These are phyloP conservation scores for Parastagonospora nodorum DNA, from an alignment of 2,329 filamentous ascomycete species.

Conservation along the genomic window DNA sequence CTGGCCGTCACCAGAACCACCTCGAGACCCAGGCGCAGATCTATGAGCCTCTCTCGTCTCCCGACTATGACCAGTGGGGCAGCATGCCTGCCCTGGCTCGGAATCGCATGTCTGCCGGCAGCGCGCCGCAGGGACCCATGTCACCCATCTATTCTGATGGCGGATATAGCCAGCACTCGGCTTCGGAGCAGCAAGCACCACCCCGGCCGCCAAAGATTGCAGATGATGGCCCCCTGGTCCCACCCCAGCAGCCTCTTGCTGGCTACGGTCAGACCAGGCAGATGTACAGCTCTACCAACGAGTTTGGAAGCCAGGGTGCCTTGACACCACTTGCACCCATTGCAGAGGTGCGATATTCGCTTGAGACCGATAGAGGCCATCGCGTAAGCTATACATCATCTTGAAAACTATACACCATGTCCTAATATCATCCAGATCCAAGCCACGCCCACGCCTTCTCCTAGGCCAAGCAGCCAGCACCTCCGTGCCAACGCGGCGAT, in stretches of 20 bases:
- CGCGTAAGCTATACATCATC: slow-evolving; percentile 22
- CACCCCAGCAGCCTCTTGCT: slow-evolving; percentile 52
- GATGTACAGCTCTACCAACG: slow-evolving; percentile 46
- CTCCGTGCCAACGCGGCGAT: slow-evolving; percentile 30
- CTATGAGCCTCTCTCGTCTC: slow-evolving; percentile 56
- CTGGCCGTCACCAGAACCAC: slow-evolving; percentile 73
- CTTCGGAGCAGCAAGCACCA: slow-evolving; percentile 48
- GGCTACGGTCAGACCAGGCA: slow-evolving; percentile 45
- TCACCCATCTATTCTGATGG: slow-evolving; percentile 47
- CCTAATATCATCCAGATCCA: slow-evolving; percentile 27
- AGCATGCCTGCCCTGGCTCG: slow-evolving; percentile 51
- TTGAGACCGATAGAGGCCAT: slow-evolving; percentile 52
- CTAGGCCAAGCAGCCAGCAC: slow-evolving; percentile 33
- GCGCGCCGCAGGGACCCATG: slow-evolving; percentile 33
- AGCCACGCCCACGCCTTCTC: slow-evolving; percentile 37
- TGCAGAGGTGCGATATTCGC: slow-evolving; percentile 55
- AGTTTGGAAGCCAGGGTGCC: slow-evolving; percentile 43
- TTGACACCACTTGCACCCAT: slow-evolving; percentile 55
- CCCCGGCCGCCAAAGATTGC: slow-evolving; percentile 59
- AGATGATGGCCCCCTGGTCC: slow-evolving; percentile 64
- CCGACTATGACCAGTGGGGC: slow-evolving; percentile 56
- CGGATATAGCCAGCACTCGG: slow-evolving; percentile 46
- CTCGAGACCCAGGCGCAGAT: slow-evolving; percentile 75
- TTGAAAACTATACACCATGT: slow-evolving; percentile 1
- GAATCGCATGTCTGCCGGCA: slow-evolving; percentile 45